Evolutionary conservation across 164 flowering plant genomes (phyloP).

Genomic region (Chimonanthus salicifolius): DNA sequence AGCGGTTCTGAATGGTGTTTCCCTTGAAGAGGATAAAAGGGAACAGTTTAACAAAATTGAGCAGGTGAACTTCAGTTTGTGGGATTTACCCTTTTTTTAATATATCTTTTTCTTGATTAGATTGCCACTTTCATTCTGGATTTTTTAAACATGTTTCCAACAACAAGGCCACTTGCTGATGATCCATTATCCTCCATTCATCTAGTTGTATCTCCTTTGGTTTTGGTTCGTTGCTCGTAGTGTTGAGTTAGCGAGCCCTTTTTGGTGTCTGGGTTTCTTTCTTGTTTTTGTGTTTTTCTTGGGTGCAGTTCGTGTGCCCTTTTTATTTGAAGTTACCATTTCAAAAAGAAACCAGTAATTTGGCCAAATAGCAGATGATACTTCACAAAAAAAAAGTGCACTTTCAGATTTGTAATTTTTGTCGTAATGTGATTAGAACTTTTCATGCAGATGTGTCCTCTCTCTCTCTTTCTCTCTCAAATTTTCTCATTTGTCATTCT

Average conservation of each 20-base stretch:
- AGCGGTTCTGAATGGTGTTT: constrained; percentile 84
- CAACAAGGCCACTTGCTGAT: neutral
- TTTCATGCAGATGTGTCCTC: neutral
- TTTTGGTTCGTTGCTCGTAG: too few relatives aligned
- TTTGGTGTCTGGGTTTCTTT: neutral
- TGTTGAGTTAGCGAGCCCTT: too few relatives aligned
- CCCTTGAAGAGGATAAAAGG: constrained; percentile 84
- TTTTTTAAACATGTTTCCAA: neutral
- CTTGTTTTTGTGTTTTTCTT: neutral
- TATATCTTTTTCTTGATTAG: neutral
- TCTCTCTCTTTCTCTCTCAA: neutral
- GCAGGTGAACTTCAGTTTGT: constrained; percentile 48
- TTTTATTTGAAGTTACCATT: neutral
- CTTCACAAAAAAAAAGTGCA: neutral
- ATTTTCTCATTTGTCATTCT: neutral
- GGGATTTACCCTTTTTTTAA: neutral
- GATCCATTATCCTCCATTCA: neutral
- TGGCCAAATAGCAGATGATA: neutral
- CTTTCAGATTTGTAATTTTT: neutral
- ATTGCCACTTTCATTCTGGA: neutral
- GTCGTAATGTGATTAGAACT: neutral
- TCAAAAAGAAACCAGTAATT: too few relatives aligned
- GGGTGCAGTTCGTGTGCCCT: neutral
- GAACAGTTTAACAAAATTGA: constrained; percentile 78
- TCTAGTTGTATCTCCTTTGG: too few relatives aligned